These are phyloP conservation scores for Reticulascus tulasneorum DNA, from an alignment of 2,329 filamentous ascomycete genomes.

Conservation along the genomic window DNA sequence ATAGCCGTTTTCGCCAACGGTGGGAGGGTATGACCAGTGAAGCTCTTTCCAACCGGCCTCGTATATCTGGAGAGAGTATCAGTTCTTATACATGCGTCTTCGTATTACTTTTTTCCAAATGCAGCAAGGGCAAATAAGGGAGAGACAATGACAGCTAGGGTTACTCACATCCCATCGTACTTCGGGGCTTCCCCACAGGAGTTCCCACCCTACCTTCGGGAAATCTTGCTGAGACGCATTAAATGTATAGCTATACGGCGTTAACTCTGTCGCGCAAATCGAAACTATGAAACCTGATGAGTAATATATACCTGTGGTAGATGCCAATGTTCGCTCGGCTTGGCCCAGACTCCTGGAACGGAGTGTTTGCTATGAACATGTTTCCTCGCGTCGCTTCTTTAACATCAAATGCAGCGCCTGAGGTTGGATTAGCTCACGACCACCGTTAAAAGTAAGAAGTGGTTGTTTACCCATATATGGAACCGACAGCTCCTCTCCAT, in stretches of 20 bases:
- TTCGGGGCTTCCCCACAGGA: slow-evolving; percentile 19
- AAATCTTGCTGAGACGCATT: slow-evolving; percentile 17
- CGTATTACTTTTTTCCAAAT: fast-evolving
- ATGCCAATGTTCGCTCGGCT: slow-evolving; percentile 2
- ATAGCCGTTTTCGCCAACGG: slow-evolving; percentile 23
- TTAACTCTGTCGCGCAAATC: background rate
- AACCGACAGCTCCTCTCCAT: slow-evolving; percentile 36
- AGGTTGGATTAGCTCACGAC: background rate
- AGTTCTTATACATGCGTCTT: fast-evolving
- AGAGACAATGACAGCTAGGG: no score
- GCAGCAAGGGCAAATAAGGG: no score
- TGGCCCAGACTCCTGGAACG: slow-evolving; percentile 6
- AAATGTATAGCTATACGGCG: slow-evolving; percentile 3
- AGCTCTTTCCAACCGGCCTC: slow-evolving; percentile 22
- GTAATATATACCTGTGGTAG: slow-evolving; percentile 3
- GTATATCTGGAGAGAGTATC: slow-evolving; percentile 16
- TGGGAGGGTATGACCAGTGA: slow-evolving; percentile 22
- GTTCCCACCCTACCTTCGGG: slow-evolving; percentile 15
- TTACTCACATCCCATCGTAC: slow-evolving; percentile 15
- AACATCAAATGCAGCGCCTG: slow-evolving; percentile 11
- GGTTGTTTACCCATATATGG: slow-evolving; percentile 29
- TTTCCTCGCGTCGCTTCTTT: slow-evolving; percentile 4
- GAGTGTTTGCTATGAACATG: slow-evolving; percentile 8
- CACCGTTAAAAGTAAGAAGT: background rate
- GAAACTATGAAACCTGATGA: background rate